Percentiles rank a stretch among this genome's conserved stretches.
Evolutionary conservation across 139 green algal genomes (phyloP).

Genomic region (Micractinium conductrix): DNA sequence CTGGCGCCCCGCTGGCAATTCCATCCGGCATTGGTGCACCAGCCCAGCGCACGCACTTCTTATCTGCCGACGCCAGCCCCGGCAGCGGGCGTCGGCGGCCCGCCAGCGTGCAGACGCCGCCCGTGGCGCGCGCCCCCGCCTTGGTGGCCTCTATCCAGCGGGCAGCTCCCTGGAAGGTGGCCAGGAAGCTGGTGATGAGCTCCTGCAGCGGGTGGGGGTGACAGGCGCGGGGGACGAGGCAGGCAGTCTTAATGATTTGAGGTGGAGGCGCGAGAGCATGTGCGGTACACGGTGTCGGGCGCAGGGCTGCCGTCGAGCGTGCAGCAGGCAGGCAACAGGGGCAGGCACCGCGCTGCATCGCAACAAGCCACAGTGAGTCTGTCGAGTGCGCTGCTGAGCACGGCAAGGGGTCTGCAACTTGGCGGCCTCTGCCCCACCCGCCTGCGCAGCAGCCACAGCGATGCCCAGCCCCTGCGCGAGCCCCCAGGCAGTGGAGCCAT

Average conservation of each 20-base stretch:
- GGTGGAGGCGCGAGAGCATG: too few species aligned
- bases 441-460: slow-evolving; percentile 2
- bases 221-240: too few species aligned
- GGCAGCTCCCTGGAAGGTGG: slow-evolving; percentile 52
- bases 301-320: too few species aligned
- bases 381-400: too few species aligned
- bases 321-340: neutral
- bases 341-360: too few species aligned
- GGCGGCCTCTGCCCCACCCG: neutral
- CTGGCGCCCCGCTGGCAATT: too few species aligned
- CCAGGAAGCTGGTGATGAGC: slow-evolving; percentile 62
- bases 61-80: slow-evolving; percentile 36
- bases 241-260: neutral
- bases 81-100: slow-evolving; percentile 52
- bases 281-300: too few species aligned
- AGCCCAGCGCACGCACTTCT: neutral
- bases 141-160: slow-evolving; percentile 1
- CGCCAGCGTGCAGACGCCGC: slow-evolving; percentile 55
- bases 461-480: slow-evolving; percentile 36
- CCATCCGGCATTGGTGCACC: too few species aligned
- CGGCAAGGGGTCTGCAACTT: too few species aligned
- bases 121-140: slow-evolving; percentile 24
- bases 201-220: neutral
- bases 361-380: too few species aligned
- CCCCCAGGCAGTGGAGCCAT: slow-evolving; percentile 50